Percentiles rank a stretch among this genome's conserved stretches.
phyloP scores from a whole-genome alignment of 2,329 filamentous ascomycete species.

The Blastomyces emzantsi region DNA sequence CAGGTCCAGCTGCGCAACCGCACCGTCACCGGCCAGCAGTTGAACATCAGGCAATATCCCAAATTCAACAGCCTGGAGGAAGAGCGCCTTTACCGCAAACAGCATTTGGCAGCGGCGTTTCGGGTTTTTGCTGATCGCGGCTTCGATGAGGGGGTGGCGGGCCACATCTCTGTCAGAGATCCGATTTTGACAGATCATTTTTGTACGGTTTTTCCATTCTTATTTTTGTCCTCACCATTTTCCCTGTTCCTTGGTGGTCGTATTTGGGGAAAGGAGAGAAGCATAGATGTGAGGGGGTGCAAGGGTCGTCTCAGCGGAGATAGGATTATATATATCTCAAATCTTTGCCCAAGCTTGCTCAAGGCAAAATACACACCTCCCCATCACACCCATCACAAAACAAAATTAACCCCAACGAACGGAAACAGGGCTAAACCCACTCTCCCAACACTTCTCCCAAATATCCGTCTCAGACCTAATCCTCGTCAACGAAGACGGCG shows the following conservation, averaged over 20 bases:
- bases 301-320: neutral
- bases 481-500: constrained; percentile 35
- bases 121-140: constrained; percentile 19
- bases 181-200: constrained; percentile 22
- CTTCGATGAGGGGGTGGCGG: constrained; percentile 17
- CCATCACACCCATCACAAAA: neutral
- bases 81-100: neutral
- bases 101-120: constrained; percentile 19
- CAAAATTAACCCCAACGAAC: neutral
- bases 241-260: neutral
- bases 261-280: neutral
- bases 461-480: constrained; percentile 41
- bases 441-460: constrained; percentile 34
- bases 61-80: constrained; percentile 3
- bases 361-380: neutral
- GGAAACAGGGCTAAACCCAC: constrained; percentile 29
- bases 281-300: neutral
- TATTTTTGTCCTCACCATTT: neutral
- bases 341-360: neutral
- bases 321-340: neutral
- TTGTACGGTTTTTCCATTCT: constrained; percentile 22
- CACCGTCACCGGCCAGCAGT: constrained; percentile 1
- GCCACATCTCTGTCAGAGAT: constrained; percentile 16
- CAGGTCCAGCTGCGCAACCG: constrained; percentile 1
- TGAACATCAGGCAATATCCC: constrained; percentile 2